Percentiles rank a stretch among this genome's conserved stretches.
phyloP scores from a whole-genome alignment of 2,329 filamentous ascomycete species.

The Cytospora paraplurivora region DNA sequence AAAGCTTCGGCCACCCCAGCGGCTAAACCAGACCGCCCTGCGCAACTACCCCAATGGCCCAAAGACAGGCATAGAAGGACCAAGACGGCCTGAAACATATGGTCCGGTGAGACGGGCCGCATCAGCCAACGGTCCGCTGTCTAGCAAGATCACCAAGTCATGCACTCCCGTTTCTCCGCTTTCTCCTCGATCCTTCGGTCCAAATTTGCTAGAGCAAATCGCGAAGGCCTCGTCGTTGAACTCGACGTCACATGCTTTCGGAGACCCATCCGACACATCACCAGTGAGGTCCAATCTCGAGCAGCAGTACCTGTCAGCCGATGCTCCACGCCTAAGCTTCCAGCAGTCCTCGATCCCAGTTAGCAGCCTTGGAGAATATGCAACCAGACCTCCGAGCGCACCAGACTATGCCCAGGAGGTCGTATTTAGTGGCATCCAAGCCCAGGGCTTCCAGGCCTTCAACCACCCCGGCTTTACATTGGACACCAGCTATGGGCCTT shows the following conservation, averaged over 20 bases:
- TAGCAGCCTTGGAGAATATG: constrained; percentile 43
- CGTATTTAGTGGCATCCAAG: constrained; percentile 26
- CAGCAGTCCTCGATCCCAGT: constrained; percentile 31
- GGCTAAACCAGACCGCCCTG: constrained; percentile 49
- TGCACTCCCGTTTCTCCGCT: constrained; percentile 39
- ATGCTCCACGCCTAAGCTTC: constrained; percentile 35
- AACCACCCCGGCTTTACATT: constrained; percentile 35
- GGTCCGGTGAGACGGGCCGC: constrained; percentile 57
- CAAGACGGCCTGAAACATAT: constrained; percentile 47
- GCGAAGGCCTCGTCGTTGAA: constrained; percentile 18
- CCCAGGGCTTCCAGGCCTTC: constrained; percentile 32
- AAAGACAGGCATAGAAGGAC: constrained; percentile 51
- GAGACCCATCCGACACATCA: constrained; percentile 16
- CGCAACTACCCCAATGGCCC: constrained; percentile 49
- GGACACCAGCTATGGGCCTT: constrained; percentile 37
- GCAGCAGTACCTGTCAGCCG: constrained; percentile 26
- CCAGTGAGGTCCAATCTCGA: constrained; percentile 22
- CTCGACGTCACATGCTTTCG: constrained; percentile 20
- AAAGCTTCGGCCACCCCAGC: constrained; percentile 51
- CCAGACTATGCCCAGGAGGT: constrained; percentile 43
- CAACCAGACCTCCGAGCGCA: constrained; percentile 40
- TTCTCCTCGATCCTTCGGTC: constrained; percentile 49
- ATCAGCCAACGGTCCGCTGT: constrained; percentile 49
- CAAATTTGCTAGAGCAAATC: constrained; percentile 36
- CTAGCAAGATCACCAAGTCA: constrained; percentile 47